Evolutionary conservation across 2,329 filamentous ascomycete genomes (phyloP), one percentile per base, ranked within the genome.

Genomic region (Huntiella decipiens): DNA sequence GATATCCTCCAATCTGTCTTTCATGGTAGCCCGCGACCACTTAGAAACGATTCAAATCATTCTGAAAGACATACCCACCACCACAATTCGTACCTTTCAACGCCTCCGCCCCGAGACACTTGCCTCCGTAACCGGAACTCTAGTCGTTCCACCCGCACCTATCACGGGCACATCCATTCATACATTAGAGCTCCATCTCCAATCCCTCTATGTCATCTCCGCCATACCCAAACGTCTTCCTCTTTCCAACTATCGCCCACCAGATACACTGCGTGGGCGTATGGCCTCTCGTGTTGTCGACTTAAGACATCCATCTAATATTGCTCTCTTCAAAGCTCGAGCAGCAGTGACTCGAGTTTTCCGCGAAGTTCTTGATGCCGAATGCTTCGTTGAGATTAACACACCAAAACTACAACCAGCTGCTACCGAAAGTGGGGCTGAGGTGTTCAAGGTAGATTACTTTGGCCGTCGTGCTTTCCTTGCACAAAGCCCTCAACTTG

Each of bases 381-480:
- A 79, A 51, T 79, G 77, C 12, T 95, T 95, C 58, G 79, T 93
- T 49, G 87, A 95, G 61, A 94, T 95, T 50, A 85, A 94, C 58
- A 93, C 85, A 0, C 87, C 87, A 2, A 95, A 94, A 63, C 67
- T 95, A 38, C 85, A 93, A 65, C 83, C 84, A 1, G 79, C 82
- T 10, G 87, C 87, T 1, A 93, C 87, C 1, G 87, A 95, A 61
- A 93, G 83, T 40, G 87, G 87, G 40, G 79, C 87, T 11, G 85
- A 84, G 52, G 87, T 95, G 4, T 95, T 95, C 68, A 78, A 83
- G 58, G 75, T 93, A 42, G 82, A 91, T 56, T 95, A 95, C 64
- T 95, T 95, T 63, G 82, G 78, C 28, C 77, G 87, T 44, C 74
- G 74, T 15, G 87, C 86, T 3, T 95, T 91, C 66, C 65, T 95